Base-by-base conservation (phyloP, 2,329 filamentous ascomycete genomes). In the Microdochium nivale region DNA sequence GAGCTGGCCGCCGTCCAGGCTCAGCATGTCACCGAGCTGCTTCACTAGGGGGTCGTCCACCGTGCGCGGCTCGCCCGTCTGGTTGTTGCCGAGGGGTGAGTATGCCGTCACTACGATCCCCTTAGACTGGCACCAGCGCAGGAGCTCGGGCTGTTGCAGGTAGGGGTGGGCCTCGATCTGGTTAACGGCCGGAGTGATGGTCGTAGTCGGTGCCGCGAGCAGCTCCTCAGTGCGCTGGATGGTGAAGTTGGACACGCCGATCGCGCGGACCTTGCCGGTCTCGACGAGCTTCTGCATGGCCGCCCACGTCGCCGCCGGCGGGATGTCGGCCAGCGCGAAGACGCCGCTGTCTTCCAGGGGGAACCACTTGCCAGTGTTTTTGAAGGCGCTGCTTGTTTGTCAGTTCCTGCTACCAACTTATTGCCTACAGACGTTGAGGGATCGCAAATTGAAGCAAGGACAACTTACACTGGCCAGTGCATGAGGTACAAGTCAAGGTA, bases 101-200 rank as follows among this genome's bases (percentile, higher is more conserved):
- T 86, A 86, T 3, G 82, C 82, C 59, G 80, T 77, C 47, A 86
- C 65, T 54, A 80, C 70, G 55, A 87, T 85, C 54, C 72, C 72
- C 64, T 84, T 78, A 56, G 73, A 64, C 50, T 76, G 67, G 67
- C 77, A 81, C 65, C 77, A 82, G 14, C 75, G 69, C 8, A 84
- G 65, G 25, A 88, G 67, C 19, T 77, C 71, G 2, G 69, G 68
- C 62, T 81, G 84, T 62, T 86, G 84, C 11, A 87, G 72, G 59
- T 84, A 85, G 2, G 84, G 82, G 64, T 87, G 83, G 49, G 81
- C 81, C 64, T 87, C 84, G 56, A 87, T 81, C 67, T 87, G 84
- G 67, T 87, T 87, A 58, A 78, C 77, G 2, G 80, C 80, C 1
- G 84, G 84, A 1, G 72, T 67, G 11, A 82, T 71, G 37, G 68